phyloP scores from a whole-genome alignment of 768 basidiomycete species.

The Harrya chromipes region DNA sequence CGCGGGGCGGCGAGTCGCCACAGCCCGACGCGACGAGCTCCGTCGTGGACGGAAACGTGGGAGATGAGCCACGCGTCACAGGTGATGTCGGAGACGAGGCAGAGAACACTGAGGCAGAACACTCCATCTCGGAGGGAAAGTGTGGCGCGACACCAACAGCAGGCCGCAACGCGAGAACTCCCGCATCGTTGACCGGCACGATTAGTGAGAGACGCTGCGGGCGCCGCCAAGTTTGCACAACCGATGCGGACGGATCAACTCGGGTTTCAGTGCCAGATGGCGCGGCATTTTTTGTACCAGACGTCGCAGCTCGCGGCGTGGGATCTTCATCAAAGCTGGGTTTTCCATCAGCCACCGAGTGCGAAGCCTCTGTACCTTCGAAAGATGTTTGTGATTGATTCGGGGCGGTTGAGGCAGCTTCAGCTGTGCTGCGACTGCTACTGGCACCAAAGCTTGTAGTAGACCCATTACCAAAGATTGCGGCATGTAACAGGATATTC shows the following conservation, averaged over 20 bases:
- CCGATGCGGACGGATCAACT: not conserved
- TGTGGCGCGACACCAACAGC: slow-evolving; percentile 22
- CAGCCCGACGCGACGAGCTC: not conserved
- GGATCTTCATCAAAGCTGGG: slow-evolving; percentile 19
- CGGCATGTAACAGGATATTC: slow-evolving; percentile 1
- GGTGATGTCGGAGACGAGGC: slow-evolving; percentile 16
- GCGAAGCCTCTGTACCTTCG: slow-evolving; percentile 3
- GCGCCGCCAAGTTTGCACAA: slow-evolving; percentile 4
- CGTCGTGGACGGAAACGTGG: not conserved
- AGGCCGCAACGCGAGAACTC: slow-evolving; percentile 10
- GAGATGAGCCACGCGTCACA: not conserved
- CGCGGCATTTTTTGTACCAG: slow-evolving; percentile 1
- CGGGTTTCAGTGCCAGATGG: not conserved
- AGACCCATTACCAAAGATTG: slow-evolving; percentile 8
- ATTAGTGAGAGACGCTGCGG: slow-evolving; percentile 13
- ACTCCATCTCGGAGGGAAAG: slow-evolving; percentile 22
- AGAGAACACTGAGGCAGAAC: slow-evolving; percentile 4
- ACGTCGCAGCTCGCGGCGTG: slow-evolving; percentile 25
- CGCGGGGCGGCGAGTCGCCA: not conserved
- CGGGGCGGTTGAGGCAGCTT: not conserved
- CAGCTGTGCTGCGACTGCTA: not conserved
- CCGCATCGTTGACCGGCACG: slow-evolving; percentile 8
- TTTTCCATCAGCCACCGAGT: slow-evolving; percentile 5
- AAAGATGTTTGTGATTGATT: slow-evolving; percentile 2
- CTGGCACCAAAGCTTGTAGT: slow-evolving; percentile 1